Conservation (phyloP, 371 early-diverging fungal genomes). For the Actinomucor elegans region DNA sequence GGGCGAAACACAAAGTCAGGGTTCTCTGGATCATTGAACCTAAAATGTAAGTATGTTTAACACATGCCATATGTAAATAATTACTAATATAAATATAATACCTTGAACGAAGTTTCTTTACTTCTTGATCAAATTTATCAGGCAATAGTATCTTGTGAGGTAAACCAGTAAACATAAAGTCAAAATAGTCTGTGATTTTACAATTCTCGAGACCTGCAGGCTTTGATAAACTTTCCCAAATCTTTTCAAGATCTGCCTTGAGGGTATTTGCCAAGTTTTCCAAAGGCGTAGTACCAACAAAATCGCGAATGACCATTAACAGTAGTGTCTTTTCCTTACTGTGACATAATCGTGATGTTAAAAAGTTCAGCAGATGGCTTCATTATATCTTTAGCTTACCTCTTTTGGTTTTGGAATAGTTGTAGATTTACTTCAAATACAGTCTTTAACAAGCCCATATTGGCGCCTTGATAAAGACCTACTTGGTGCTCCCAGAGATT, state of each 20-base stretch:
- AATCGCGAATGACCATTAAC: constrained; percentile 96
- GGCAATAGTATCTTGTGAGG: constrained; percentile 91
- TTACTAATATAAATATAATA: constrained; percentile 20
- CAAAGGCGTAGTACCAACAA: constrained; percentile 87
- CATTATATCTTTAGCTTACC: constrained; percentile 38
- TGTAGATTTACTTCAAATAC: constrained; percentile 98
- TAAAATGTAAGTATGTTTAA: constrained; percentile 11
- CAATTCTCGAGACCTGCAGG: constrained; percentile 82
- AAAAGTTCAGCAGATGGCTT: too few relatives aligned
- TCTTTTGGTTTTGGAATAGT: constrained; percentile 82
- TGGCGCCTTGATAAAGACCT: constrained; percentile 98
- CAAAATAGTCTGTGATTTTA: constrained; percentile 88
- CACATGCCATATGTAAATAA: too few relatives aligned
- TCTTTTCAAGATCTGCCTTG: constrained; percentile 79
- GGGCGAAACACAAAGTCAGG: constrained; percentile 84
- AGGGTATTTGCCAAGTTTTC: constrained; percentile 79
- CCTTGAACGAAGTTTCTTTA: constrained; percentile 69
- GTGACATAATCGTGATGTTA: constrained; percentile 5
- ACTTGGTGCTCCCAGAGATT: constrained; percentile 98
- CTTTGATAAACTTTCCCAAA: constrained; percentile 89
- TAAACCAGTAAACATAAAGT: constrained; percentile 86
- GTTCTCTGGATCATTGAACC: constrained; percentile 71
- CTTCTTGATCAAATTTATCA: constrained; percentile 79
- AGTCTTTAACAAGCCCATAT: constrained; percentile 97
- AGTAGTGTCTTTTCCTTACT: constrained; percentile 85